phyloP scores from a whole-genome alignment of 768 basidiomycete genomes.

The Russula sp. region DNA sequence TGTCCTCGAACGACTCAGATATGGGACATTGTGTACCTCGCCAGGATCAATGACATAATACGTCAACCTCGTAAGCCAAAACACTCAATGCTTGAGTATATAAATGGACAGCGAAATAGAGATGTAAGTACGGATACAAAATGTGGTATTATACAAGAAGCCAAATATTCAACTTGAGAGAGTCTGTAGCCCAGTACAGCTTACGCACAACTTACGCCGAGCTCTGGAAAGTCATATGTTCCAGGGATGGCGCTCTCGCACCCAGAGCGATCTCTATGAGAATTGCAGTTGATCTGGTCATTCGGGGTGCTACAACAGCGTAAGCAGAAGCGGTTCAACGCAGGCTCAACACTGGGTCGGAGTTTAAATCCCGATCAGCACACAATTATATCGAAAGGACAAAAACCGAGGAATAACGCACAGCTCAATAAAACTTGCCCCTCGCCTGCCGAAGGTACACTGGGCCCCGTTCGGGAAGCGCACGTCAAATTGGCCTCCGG shows the following conservation, averaged over 20 bases:
- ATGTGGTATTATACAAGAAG: slow-evolving; percentile 1
- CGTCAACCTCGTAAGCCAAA: neutral
- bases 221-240: slow-evolving; percentile 44
- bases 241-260: slow-evolving; percentile 47
- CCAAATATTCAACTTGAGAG: neutral
- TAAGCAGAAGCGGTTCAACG: slow-evolving; percentile 47
- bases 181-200: neutral
- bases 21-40: too few species aligned
- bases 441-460: slow-evolving; percentile 50
- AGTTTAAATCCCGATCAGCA: neutral
- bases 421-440: slow-evolving; percentile 53
- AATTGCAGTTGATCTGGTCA: slow-evolving; percentile 52
- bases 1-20: too few species aligned
- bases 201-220: slow-evolving; percentile 39
- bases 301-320: slow-evolving; percentile 44
- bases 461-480: slow-evolving; percentile 54
- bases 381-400: neutral
- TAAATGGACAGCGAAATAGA: slow-evolving; percentile 8
- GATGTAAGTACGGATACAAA: slow-evolving; percentile 15
- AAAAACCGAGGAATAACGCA: slow-evolving; percentile 32
- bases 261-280: slow-evolving; percentile 47
- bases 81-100: neutral
- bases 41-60: too few species aligned
- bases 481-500: slow-evolving; percentile 50
- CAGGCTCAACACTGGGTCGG: slow-evolving; percentile 45